Percentiles rank a stretch among this genome's conserved stretches.
phyloP scores from a whole-genome alignment of 2,329 filamentous ascomycete genomes.

The Septoria linicola region DNA sequence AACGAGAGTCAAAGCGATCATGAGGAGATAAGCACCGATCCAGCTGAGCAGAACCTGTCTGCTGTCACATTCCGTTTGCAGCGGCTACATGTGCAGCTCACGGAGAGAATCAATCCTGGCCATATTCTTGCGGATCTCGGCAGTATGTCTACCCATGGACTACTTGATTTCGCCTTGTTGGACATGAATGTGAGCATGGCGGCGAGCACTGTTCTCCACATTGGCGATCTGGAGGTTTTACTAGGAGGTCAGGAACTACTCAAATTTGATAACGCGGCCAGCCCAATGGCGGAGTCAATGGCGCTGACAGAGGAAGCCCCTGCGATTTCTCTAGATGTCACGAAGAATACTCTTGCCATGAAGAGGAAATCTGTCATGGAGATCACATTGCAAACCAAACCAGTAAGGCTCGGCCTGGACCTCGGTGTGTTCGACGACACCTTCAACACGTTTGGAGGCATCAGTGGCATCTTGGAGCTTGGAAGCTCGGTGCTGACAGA shows the following conservation, averaged over 20 bases:
- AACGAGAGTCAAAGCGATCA: not conserved
- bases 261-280: constrained; percentile 24
- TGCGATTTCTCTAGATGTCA: constrained; percentile 26
- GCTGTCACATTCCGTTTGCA: constrained; percentile 10
- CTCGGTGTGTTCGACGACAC: constrained; percentile 80
- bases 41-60: not conserved
- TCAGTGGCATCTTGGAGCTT: constrained; percentile 87
- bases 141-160: not conserved
- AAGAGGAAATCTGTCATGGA: constrained; percentile 30
- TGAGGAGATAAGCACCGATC: not conserved
- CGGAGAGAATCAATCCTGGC: constrained; percentile 2
- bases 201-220: constrained; percentile 2
- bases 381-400: constrained; percentile 70
- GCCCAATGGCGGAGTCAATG: constrained; percentile 19
- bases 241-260: constrained; percentile 31
- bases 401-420: constrained; percentile 73
- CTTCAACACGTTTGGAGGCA: constrained; percentile 81
- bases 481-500: constrained; percentile 79
- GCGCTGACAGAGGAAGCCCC: constrained; percentile 22
- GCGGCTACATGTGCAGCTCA: constrained; percentile 5
- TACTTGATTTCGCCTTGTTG: constrained; percentile 16
- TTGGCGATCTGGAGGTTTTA: constrained; percentile 23
- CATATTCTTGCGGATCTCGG: not conserved
- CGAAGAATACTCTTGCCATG: constrained; percentile 24
- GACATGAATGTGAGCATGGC: constrained; percentile 3